Base-by-base conservation (phyloP, 2,329 filamentous ascomycete species). In the Colletotrichum acutatum region DNA sequence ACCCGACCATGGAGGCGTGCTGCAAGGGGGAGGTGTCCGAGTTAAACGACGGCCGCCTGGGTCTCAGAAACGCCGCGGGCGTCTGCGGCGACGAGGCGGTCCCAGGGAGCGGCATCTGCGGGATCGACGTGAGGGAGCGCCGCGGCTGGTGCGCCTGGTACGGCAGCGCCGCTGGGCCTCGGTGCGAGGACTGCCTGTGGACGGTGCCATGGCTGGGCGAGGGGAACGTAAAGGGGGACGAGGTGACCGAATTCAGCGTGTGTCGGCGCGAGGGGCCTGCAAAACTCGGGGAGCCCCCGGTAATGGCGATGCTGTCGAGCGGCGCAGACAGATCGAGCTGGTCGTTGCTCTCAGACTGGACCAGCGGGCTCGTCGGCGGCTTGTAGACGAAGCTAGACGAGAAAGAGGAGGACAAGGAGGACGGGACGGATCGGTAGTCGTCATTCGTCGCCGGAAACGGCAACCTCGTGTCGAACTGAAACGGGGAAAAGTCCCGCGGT, bases 1-100 rank as follows among this genome's bases (percentile, higher is more conserved):
- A 98, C 2, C 97, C 97, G 2, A 98, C 96, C 93, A 99, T 97
- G 4, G 95, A 95, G 9, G 96, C 95, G 82, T 97, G 95, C 69
- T 96, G 94, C 32, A 97, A 85, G 4, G 94, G 92, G 3, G 94
- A 95, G 3, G 87, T 84, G 58, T 98, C 95, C 0, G 92, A 91
- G 19, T 90, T 88, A 58, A 94, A 86, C 0, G 95, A 98, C 0
- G 92, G 91, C 9, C 90, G 86, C 56, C 95, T 88, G 3, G 90
- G 85, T 4, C 88, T 86, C 9, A 88, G 78, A 57, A 87, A 82
- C 0, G 83, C 83, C 0, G 83, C 83, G 1, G 89, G 86, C 5
- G 87, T 87, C 63, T 89, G 86, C 19, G 90, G 86, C 26, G 86
- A 85, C 34, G 84, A n/a, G 42, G 6, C 42, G 37, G 14, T 79